Percentiles rank a stretch among this genome's conserved stretches.
These are phyloP conservation scores for Penicillium sclerotiorum DNA, from an alignment of 2,329 filamentous ascomycete genomes.

Conservation along the genomic window DNA sequence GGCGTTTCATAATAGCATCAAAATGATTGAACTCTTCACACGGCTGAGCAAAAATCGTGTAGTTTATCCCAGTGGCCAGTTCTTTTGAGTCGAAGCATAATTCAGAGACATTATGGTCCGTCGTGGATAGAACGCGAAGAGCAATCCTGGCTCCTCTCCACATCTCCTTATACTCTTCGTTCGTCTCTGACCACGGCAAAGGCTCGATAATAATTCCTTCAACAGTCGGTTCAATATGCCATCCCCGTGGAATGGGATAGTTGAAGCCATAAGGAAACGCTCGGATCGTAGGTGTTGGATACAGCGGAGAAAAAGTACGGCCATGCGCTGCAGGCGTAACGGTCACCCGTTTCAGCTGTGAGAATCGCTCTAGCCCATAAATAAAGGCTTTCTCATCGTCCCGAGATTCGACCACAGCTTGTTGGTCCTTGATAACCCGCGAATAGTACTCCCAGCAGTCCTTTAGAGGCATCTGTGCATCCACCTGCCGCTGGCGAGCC, in stretches of 20 bases:
- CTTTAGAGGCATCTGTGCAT: constrained; percentile 13
- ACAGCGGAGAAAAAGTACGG: constrained; percentile 37
- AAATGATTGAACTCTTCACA: constrained; percentile 14
- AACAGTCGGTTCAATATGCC: constrained; percentile 21
- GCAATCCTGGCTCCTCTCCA: constrained; percentile 39
- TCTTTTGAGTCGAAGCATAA: constrained; percentile 38
- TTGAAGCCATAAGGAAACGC: constrained; percentile 44
- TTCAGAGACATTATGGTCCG: constrained; percentile 35
- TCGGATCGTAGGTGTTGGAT: constrained; percentile 49
- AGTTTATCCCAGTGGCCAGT: constrained; percentile 36
- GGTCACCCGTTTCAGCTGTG: constrained; percentile 39
- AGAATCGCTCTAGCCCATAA: constrained; percentile 40
- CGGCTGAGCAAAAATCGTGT: constrained; percentile 28
- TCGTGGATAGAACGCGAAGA: constrained; percentile 28
- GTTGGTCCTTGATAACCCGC: constrained; percentile 36
- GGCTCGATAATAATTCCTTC: constrained; percentile 3
- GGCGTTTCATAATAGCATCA: constrained; percentile 13
- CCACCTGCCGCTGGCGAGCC: neutral
- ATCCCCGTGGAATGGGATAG: constrained; percentile 42
- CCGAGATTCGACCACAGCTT: constrained; percentile 27
- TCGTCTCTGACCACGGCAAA: constrained; percentile 9
- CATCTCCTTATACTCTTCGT: constrained; percentile 20
- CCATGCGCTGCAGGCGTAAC: constrained; percentile 48
- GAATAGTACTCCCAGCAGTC: constrained; percentile 35
- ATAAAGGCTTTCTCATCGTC: constrained; percentile 37